A percentile compares a stretch with the other conserved stretches of the same genome.
phyloP scores from a whole-genome alignment of 345 rosid species.

The Iberis pinnata region DNA sequence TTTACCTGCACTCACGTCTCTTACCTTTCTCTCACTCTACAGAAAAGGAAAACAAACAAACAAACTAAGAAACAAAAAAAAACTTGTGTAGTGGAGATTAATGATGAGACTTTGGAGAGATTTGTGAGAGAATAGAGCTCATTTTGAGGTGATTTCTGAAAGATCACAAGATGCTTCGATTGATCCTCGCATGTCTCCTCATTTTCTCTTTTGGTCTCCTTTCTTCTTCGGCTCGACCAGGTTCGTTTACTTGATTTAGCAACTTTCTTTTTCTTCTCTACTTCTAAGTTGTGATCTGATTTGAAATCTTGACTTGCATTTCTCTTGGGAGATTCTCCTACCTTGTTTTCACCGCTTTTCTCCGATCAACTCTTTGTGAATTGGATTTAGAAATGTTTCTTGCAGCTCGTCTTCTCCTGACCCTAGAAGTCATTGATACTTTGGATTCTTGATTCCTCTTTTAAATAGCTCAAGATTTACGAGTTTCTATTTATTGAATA shows the following conservation, averaged over 20 bases:
- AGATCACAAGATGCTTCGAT: conserved; percentile 35
- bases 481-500: conserved; percentile 9
- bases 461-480: background rate
- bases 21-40: conserved; percentile 19
- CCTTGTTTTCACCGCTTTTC: too few relatives aligned
- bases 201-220: conserved; percentile 26
- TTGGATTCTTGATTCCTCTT: conserved; percentile 6
- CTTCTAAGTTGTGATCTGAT: background rate
- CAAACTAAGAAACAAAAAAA: conserved; percentile 8
- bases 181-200: conserved; percentile 34
- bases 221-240: conserved; percentile 41
- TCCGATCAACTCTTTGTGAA: too few relatives aligned
- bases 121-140: background rate
- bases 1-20: conserved; percentile 38
- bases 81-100: conserved; percentile 19
- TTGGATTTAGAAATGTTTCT: background rate
- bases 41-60: conserved; percentile 2
- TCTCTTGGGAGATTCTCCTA: conserved; percentile 1
- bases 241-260: conserved; percentile 30
- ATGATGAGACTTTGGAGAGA: conserved; percentile 17
- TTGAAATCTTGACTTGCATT: conserved; percentile 9
- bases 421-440: too few relatives aligned
- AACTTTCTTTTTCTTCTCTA: background rate
- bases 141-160: background rate
- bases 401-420: too few relatives aligned